These are phyloP conservation scores for Reutealis trisperma DNA, from an alignment of 345 rosid species.

Conservation along the genomic window DNA sequence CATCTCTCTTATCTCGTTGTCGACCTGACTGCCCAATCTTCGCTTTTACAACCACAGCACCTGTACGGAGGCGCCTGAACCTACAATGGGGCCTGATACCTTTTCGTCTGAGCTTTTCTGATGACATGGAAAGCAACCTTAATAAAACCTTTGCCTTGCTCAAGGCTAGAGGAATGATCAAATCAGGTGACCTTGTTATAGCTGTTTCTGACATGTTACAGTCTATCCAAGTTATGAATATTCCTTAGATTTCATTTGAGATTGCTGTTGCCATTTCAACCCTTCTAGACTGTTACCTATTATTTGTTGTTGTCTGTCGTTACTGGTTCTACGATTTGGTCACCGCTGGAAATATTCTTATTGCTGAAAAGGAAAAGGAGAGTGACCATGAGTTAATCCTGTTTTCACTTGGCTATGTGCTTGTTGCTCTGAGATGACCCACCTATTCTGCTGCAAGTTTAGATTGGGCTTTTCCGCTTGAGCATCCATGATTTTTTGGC, in stretches of 20 bases:
- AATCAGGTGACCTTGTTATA: slow-evolving; percentile 92
- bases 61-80: slow-evolving; percentile 85
- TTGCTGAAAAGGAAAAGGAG: background rate
- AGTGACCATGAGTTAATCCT: background rate
- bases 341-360: slow-evolving; percentile 25
- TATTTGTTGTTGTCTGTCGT: background rate
- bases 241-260: slow-evolving; percentile 39
- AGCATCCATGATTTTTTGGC: background rate
- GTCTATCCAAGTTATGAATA: slow-evolving; percentile 93
- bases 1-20: slow-evolving; percentile 86
- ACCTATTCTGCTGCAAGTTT: background rate
- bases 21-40: slow-evolving; percentile 99
- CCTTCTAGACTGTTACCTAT: slow-evolving; percentile 14
- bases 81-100: slow-evolving; percentile 99
- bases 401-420: background rate
- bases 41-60: slow-evolving; percentile 78
- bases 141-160: slow-evolving; percentile 89
- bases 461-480: background rate
- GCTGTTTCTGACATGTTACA: slow-evolving; percentile 97
- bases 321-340: slow-evolving; percentile 17
- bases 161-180: slow-evolving; percentile 96
- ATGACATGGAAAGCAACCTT: slow-evolving; percentile 92
- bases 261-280: background rate
- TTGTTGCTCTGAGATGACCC: background rate
- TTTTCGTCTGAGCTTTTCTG: slow-evolving; percentile 88